A percentile compares a stretch with the other conserved stretches of the same genome.
Conservation (phyloP, 495 filamentous ascomycete species). For the Penicillium pancosmium region DNA sequence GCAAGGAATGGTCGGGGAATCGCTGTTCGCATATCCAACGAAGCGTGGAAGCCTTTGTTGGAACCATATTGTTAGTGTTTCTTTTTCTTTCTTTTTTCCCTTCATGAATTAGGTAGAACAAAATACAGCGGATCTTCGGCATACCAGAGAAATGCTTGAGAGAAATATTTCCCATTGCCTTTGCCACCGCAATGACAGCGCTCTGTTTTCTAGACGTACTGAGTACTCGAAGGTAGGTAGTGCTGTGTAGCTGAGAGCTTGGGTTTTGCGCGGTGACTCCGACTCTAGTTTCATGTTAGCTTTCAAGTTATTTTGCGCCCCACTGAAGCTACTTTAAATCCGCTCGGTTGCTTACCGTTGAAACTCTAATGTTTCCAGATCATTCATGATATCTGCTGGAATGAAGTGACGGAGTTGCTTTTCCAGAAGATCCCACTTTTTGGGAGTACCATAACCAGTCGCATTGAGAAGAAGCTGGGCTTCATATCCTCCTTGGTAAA, state of each 20-base stretch:
- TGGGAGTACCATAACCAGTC: constrained; percentile 40
- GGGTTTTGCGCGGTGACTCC: constrained; percentile 30
- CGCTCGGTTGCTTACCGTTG: constrained; percentile 19
- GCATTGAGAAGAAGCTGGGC: constrained; percentile 44
- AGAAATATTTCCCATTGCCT: constrained; percentile 26
- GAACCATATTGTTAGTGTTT: neutral
- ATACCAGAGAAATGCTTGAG: constrained; percentile 39
- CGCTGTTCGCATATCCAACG: constrained; percentile 34
- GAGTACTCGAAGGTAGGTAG: constrained; percentile 38
- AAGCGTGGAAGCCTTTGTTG: constrained; percentile 29
- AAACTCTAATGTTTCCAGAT: constrained; percentile 34
- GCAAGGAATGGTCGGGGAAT: constrained; percentile 33
- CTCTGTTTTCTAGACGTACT: constrained; percentile 14
- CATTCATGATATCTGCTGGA: constrained; percentile 11
- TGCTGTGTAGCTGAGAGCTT: constrained; percentile 26
- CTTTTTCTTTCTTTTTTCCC: neutral
- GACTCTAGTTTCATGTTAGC: constrained; percentile 17
- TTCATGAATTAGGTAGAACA: neutral
- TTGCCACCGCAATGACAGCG: constrained; percentile 19
- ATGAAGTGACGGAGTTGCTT: constrained; percentile 37
- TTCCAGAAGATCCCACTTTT: constrained; percentile 24
- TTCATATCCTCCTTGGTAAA: constrained; percentile 51
- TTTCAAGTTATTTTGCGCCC: neutral
- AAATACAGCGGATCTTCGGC: neutral
- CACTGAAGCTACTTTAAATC: neutral